phyloP scores from a whole-genome alignment of 2,329 filamentous ascomycete species.

The Xylaria polymorpha region DNA sequence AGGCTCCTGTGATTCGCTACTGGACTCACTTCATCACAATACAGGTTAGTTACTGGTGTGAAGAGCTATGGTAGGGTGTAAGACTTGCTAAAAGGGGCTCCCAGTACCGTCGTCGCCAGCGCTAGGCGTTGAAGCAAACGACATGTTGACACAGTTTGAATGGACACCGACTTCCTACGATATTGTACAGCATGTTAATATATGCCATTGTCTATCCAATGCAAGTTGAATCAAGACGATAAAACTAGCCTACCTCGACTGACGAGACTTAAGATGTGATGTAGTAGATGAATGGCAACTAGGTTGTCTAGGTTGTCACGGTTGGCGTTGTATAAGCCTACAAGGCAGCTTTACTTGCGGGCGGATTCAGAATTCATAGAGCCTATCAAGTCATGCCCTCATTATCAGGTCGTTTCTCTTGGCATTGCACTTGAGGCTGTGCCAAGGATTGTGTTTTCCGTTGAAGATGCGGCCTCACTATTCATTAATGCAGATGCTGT shows the following conservation, averaged over 20 bases:
- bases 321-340: background rate
- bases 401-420: background rate
- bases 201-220: background rate
- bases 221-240: background rate
- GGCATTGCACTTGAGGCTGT: background rate
- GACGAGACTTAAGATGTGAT: background rate
- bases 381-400: background rate
- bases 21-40: slow-evolving; percentile 5
- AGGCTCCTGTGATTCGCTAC: slow-evolving; percentile 5
- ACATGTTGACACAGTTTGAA: slow-evolving; percentile 9
- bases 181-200: background rate
- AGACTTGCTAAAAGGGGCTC: slow-evolving; percentile 13
- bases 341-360: background rate
- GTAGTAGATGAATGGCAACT: background rate
- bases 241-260: background rate
- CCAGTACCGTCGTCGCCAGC: background rate
- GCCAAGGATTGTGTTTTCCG: background rate
- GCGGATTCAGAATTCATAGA: background rate
- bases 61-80: background rate
- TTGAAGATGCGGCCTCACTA: background rate
- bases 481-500: background rate
- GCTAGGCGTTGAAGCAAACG: slow-evolving; percentile 10
- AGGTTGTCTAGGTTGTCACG: too few relatives aligned
- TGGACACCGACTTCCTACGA: background rate
- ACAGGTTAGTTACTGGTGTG: background rate